These are phyloP conservation scores for Tremellales sp. DNA, from an alignment of 1,284 basidiomycete species.

Conservation along the genomic window DNA sequence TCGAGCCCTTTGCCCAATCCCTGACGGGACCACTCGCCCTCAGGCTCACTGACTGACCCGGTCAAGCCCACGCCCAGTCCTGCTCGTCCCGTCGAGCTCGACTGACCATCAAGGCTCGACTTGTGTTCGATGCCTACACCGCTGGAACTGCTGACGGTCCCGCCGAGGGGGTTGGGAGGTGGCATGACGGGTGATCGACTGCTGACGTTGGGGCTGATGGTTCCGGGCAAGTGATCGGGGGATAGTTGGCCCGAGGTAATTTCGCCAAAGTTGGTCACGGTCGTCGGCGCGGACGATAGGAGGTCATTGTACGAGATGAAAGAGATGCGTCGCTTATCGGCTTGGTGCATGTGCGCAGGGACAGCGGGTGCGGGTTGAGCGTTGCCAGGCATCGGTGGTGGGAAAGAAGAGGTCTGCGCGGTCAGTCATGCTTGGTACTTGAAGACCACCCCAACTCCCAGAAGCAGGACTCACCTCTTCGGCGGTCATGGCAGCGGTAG, in stretches of 20 bases:
- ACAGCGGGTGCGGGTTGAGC: conserved; percentile 27
- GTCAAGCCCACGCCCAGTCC: conserved; percentile 12
- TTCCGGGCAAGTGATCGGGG: conserved; percentile 47
- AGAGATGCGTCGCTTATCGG: conserved; percentile 58
- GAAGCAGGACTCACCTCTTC: conserved; percentile 23
- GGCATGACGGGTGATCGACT: conserved; percentile 51
- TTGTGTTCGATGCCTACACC: conserved; percentile 5
- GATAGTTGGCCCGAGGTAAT: conserved; percentile 57
- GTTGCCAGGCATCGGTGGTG: not conserved
- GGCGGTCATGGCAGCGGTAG: not conserved
- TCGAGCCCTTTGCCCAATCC: conserved; percentile 73
- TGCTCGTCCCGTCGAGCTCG: conserved; percentile 1
- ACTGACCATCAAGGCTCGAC: conserved; percentile 5
- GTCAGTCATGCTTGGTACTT: too few relatives aligned
- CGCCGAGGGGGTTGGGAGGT: not conserved
- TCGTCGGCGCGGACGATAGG: conserved; percentile 66
- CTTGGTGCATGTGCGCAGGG: conserved; percentile 56
- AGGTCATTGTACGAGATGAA: conserved; percentile 83
- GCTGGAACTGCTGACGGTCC: not conserved
- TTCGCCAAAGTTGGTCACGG: conserved; percentile 64
- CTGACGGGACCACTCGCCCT: conserved; percentile 60
- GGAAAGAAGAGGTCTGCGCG: not conserved
- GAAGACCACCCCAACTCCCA: too few relatives aligned
- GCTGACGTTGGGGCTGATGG: conserved; percentile 34
- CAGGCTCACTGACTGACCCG: too few relatives aligned